These are phyloP conservation scores for Rubus parviflorus DNA, from an alignment of 306 rosid species.

Conservation along the genomic window DNA sequence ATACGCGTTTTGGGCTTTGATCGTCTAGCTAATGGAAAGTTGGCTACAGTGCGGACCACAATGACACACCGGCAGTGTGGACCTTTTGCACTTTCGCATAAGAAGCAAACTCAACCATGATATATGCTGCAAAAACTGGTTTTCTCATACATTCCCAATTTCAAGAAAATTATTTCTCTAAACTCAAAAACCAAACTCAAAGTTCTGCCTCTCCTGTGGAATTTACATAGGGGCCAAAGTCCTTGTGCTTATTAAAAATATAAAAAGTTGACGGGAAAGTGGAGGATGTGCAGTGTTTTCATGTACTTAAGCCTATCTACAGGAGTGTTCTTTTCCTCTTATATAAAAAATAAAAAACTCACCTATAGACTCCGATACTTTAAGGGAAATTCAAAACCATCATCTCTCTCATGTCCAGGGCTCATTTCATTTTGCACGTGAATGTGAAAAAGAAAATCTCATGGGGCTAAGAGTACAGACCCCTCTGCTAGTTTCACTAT, in stretches of 20 bases:
- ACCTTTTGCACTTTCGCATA: not conserved
- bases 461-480: not conserved
- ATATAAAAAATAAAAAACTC: not conserved
- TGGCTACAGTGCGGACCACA: not conserved
- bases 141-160: too few species aligned
- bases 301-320: not conserved
- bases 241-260: not conserved
- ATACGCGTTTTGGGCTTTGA: not conserved
- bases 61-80: not conserved
- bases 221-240: not conserved
- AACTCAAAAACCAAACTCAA: slow-evolving; percentile 4
- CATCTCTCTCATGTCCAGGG: not conserved
- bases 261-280: not conserved
- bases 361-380: not conserved
- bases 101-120: not conserved
- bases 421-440: not conserved
- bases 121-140: too few species aligned
- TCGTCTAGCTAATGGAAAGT: not conserved
- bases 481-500: not conserved
- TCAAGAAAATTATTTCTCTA: not conserved
- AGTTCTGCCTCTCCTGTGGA: not conserved
- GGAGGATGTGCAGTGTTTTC: not conserved
- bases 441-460: not conserved
- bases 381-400: not conserved
- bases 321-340: not conserved